A percentile compares a stretch with the other conserved stretches of the same genome.
Evolutionary conservation across 75 land plant species (phyloP).

Genomic region (Pinus tabuliformis): DNA sequence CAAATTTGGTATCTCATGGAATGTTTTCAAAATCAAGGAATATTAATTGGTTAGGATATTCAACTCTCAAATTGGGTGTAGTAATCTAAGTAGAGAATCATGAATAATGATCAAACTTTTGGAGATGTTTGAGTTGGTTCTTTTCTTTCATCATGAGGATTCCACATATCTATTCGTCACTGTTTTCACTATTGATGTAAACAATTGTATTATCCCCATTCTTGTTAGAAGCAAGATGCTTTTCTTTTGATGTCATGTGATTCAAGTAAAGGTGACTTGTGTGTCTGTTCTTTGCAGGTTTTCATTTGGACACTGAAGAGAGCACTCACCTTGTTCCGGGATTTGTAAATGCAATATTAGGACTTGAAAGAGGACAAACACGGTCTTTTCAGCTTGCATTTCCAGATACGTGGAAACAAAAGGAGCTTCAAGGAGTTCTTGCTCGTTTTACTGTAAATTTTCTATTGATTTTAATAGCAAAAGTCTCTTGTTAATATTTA

Average conservation of each 20-base stretch:
- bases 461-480: neutral
- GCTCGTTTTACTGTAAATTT: slow-evolving; percentile 84
- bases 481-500: neutral
- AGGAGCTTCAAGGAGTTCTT: slow-evolving; percentile 70
- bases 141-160: neutral
- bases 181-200: neutral
- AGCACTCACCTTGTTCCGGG: slow-evolving; percentile 77
- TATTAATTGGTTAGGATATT: neutral
- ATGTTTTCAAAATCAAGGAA: neutral
- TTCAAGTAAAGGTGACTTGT: neutral
- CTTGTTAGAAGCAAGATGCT: neutral
- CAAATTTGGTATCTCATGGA: slow-evolving; percentile 1
- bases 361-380: slow-evolving; percentile 67
- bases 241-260: neutral
- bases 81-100: neutral
- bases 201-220: neutral
- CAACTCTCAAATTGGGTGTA: neutral
- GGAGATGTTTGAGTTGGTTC: neutral
- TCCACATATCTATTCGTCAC: neutral
- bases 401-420: slow-evolving; percentile 84
- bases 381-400: slow-evolving; percentile 76
- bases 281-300: slow-evolving; percentile 44
- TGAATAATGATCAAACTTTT: neutral
- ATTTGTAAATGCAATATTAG: slow-evolving; percentile 76
- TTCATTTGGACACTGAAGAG: slow-evolving; percentile 92